Percentiles rank a stretch among this genome's conserved stretches.
Evolutionary conservation across 352 stramenopile species (phyloP).

Genomic region (Globisporangium sylvaticum): DNA sequence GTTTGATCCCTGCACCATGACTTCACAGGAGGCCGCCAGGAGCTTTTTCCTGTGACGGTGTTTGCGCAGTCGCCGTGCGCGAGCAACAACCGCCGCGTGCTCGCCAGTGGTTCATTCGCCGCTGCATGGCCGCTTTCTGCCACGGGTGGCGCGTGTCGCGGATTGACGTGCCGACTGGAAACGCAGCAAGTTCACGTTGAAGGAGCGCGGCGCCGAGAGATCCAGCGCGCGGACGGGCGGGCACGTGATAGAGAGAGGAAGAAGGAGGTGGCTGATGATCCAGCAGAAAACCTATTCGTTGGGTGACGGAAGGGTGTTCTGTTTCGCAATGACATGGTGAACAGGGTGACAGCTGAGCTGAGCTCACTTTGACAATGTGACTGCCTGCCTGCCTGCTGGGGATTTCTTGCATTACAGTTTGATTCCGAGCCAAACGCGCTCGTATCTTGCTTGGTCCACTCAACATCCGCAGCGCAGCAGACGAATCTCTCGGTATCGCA

Average conservation of each 20-base stretch:
- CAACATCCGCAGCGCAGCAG: background rate
- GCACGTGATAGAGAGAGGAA: slow-evolving; percentile 4
- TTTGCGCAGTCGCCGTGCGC: slow-evolving; percentile 9
- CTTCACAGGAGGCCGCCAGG: background rate
- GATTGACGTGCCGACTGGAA: slow-evolving; percentile 3
- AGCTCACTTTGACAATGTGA: background rate
- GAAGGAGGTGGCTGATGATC: background rate
- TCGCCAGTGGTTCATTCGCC: slow-evolving; percentile 4
- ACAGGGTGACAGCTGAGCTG: background rate
- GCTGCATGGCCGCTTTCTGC: slow-evolving; percentile 4
- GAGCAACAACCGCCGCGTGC: background rate
- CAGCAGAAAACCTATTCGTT: background rate
- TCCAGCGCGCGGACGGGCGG: background rate
- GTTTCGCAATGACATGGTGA: background rate
- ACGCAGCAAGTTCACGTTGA: slow-evolving; percentile 6
- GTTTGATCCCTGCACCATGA: background rate
- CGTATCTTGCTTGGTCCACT: background rate
- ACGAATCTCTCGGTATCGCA: background rate
- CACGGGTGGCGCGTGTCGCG: background rate
- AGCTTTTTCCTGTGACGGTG: slow-evolving; percentile 9
- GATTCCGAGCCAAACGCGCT: background rate
- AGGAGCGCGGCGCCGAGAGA: background rate
- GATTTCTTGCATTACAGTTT: background rate
- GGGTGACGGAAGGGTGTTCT: background rate
- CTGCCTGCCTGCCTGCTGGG: background rate